phyloP scores from a whole-genome alignment of 1,284 basidiomycete species.

The Afroboletus lepidellus region DNA sequence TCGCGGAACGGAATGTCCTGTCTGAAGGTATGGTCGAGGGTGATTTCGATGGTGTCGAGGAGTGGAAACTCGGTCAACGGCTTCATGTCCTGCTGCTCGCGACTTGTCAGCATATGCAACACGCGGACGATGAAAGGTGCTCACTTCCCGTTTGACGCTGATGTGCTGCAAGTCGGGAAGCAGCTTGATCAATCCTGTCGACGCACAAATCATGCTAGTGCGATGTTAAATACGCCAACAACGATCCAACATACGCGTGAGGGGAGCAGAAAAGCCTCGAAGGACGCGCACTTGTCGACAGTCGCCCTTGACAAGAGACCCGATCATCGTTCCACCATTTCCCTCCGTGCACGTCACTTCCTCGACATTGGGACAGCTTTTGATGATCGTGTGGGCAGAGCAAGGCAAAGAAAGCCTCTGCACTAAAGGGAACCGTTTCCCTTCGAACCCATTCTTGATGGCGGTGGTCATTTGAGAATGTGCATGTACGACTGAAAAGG shows the following conservation, averaged over 20 bases:
- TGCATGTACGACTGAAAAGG: slow-evolving; percentile 1
- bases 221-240: not conserved
- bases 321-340: not conserved
- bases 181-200: not conserved
- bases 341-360: slow-evolving; percentile 13
- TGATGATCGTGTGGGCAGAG: slow-evolving; percentile 34
- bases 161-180: slow-evolving; percentile 8
- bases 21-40: not conserved
- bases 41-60: slow-evolving; percentile 6
- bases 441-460: slow-evolving; percentile 30
- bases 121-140: not conserved
- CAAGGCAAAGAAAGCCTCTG: slow-evolving; percentile 28
- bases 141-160: not conserved
- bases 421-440: slow-evolving; percentile 28
- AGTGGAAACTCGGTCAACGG: slow-evolving; percentile 2
- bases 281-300: not conserved
- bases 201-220: not conserved
- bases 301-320: not conserved
- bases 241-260: not conserved
- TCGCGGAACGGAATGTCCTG: not conserved
- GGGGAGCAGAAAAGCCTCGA: not conserved
- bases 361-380: slow-evolving; percentile 31
- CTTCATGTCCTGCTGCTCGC: not conserved
- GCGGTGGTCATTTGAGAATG: slow-evolving; percentile 24
- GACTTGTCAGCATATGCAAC: not conserved